Evolutionary conservation across 345 rosid genomes (phyloP).

Genomic region (Salix exigua): DNA sequence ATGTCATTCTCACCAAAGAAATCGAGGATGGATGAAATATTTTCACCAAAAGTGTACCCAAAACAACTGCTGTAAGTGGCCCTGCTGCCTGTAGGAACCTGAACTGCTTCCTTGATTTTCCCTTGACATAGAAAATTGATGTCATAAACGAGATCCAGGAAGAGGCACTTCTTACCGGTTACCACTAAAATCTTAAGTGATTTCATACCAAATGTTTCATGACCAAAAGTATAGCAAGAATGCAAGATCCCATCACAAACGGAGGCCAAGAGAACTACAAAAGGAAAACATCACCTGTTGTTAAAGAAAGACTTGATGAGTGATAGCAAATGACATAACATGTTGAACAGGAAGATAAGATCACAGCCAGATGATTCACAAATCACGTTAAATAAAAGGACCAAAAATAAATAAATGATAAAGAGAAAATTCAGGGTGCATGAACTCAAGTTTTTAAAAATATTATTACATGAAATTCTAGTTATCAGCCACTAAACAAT

Average conservation of each 20-base stretch:
- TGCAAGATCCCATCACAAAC: slow-evolving; percentile 86
- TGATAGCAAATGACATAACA: slow-evolving; percentile 8
- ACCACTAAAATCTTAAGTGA: slow-evolving; percentile 2
- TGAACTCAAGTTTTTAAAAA: neutral
- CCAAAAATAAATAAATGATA: neutral
- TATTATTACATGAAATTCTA: slow-evolving; percentile 1
- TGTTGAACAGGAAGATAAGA: slow-evolving; percentile 1
- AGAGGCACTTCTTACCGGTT: neutral
- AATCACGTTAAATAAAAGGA: no score
- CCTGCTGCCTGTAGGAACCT: slow-evolving; percentile 87
- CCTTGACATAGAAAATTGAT: slow-evolving; percentile 48
- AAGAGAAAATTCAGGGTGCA: neutral
- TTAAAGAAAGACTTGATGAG: no score
- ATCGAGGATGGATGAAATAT: neutral
- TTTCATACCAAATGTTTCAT: slow-evolving; percentile 87
- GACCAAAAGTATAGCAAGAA: slow-evolving; percentile 71
- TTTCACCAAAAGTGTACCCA: slow-evolving; percentile 82
- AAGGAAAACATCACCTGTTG: slow-evolving; percentile 55
- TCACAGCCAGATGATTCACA: no score
- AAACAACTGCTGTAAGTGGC: slow-evolving; percentile 84
- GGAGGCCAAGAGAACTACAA: slow-evolving; percentile 99
- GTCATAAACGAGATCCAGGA: slow-evolving; percentile 4
- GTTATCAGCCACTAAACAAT: neutral
- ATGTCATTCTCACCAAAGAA: neutral
- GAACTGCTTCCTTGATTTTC: slow-evolving; percentile 80